A percentile compares a stretch with the other conserved stretches of the same genome.
Evolutionary conservation across 192 early-diverging fungal genomes (phyloP).

Genomic region (Coemansia asiatica): DNA sequence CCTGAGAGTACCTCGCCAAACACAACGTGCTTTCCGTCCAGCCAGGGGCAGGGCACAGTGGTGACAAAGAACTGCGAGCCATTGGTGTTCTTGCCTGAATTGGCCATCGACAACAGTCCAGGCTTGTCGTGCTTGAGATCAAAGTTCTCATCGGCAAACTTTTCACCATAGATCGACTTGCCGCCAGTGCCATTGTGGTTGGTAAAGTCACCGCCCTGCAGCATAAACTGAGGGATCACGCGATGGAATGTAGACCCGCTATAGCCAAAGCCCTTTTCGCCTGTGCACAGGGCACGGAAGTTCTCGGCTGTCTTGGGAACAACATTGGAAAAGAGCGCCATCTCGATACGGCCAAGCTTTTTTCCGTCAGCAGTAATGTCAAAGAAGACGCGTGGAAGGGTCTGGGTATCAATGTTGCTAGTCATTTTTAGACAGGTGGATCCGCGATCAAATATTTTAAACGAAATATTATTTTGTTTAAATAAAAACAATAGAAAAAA

Average conservation of each 20-base stretch:
- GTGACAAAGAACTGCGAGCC: constrained; percentile 86
- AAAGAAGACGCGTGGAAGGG: constrained; percentile 55
- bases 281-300: constrained; percentile 69
- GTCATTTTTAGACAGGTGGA: constrained; percentile 15
- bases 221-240: constrained; percentile 83
- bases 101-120: constrained; percentile 78
- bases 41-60: constrained; percentile 68
- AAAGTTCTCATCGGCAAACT: no score
- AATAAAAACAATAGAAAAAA: no score
- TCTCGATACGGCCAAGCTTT: constrained; percentile 17
- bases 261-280: constrained; percentile 56
- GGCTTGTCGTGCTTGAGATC: constrained; percentile 64
- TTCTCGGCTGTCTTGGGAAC: constrained; percentile 94
- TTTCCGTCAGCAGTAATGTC: constrained; percentile 25
- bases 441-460: no score
- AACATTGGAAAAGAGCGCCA: constrained; percentile 66
- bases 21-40: constrained; percentile 77
- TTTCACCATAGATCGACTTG: no score
- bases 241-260: constrained; percentile 57
- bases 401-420: constrained; percentile 21
- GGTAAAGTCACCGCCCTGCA: no score
- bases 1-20: constrained; percentile 78
- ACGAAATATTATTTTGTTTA: no score
- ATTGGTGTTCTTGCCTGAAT: constrained; percentile 75
- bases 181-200: no score